Evolutionary conservation across 108 stramenopile species (phyloP).

Genomic region (Skeletonema costatum): DNA sequence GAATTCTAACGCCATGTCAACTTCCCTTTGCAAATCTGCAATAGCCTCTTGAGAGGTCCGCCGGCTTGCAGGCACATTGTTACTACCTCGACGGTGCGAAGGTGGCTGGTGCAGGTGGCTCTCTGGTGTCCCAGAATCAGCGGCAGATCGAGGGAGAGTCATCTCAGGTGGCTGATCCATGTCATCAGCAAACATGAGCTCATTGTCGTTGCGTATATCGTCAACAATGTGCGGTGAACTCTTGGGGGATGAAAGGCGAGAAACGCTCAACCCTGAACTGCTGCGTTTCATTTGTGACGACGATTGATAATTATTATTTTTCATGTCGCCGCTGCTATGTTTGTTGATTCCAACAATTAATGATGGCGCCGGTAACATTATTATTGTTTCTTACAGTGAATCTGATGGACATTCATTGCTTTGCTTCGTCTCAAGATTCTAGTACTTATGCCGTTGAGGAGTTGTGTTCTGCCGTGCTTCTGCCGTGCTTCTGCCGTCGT

Average conservation of each 20-base stretch:
- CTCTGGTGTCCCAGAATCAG: background rate
- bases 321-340: background rate
- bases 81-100: background rate
- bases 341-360: background rate
- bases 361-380: too few relatives aligned
- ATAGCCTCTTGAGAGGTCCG: constrained; percentile 20
- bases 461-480: too few relatives aligned
- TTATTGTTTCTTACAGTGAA: too few relatives aligned
- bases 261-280: background rate
- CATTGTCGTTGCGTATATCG: constrained; percentile 30
- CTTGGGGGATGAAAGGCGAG: background rate
- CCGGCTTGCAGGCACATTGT: background rate
- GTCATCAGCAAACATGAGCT: constrained; percentile 25
- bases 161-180: background rate
- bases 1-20: constrained; percentile 37
- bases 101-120: background rate
- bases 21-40: constrained; percentile 32
- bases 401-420: too few relatives aligned
- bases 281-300: background rate
- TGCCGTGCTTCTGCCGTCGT: too few relatives aligned
- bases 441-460: too few relatives aligned
- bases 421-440: too few relatives aligned
- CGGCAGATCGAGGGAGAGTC: background rate
- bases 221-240: constrained; percentile 19
- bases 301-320: background rate